These are phyloP conservation scores for Capsicum baccatum DNA, from an alignment of 257 asterid genomes.

Conservation along the genomic window DNA sequence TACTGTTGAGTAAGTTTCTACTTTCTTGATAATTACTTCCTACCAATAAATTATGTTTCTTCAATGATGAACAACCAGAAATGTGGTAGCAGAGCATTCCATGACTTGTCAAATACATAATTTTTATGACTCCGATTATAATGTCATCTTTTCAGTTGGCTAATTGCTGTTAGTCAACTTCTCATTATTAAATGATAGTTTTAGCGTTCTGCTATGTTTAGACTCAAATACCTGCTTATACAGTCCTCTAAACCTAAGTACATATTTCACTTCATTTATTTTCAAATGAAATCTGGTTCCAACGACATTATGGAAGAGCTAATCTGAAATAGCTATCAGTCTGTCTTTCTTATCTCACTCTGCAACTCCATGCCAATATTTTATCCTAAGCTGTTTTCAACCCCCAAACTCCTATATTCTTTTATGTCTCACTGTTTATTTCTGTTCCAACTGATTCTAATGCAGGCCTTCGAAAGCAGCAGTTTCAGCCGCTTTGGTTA, in stretches of 20 bases:
- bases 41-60: constrained; percentile 14
- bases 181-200: neutral
- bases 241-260: constrained; percentile 11
- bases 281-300: constrained; percentile 7
- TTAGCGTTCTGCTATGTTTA: neutral
- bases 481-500: constrained; percentile 82
- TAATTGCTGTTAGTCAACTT: neutral
- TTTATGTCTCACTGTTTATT: neutral
- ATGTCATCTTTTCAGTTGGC: neutral
- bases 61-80: neutral
- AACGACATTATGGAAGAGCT: neutral
- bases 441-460: constrained; percentile 3
- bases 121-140: neutral
- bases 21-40: constrained; percentile 4
- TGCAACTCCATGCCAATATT: neutral
- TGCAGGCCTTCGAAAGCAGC: constrained; percentile 62
- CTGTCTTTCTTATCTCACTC: constrained; percentile 11
- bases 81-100: neutral
- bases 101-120: neutral
- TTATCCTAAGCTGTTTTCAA: neutral
- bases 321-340: neutral
- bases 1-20: constrained; percentile 62
- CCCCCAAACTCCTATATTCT: neutral
- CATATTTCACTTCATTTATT: neutral
- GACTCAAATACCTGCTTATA: neutral